Conservation (phyloP, 805 yeast species). For the Monosporozyma unispora region DNA sequence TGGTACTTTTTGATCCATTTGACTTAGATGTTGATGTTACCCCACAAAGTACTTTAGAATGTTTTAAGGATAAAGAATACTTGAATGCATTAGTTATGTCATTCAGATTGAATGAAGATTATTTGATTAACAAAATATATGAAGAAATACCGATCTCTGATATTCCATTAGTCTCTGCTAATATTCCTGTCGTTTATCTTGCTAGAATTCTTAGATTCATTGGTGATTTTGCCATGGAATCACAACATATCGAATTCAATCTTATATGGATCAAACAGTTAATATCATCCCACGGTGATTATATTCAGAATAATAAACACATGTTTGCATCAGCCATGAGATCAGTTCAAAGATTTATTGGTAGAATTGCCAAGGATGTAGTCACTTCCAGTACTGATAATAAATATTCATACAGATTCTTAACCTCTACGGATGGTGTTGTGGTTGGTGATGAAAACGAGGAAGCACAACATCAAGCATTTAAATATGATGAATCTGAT, state of each 20-base stretch:
- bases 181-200: constrained; percentile 70
- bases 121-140: constrained; percentile 62
- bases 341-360: constrained; percentile 65
- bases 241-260: constrained; percentile 79
- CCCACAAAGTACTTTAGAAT: constrained; percentile 60
- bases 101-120: constrained; percentile 77
- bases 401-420: constrained; percentile 45
- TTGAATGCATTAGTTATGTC: constrained; percentile 83
- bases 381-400: constrained; percentile 45
- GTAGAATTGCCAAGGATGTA: constrained; percentile 67
- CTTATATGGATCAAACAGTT: constrained; percentile 70
- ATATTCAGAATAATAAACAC: constrained; percentile 52
- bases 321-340: constrained; percentile 57
- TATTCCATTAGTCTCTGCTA: constrained; percentile 55
- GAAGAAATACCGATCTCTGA: constrained; percentile 67
- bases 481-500: constrained; percentile 26
- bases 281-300: constrained; percentile 66
- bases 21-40: constrained; percentile 91
- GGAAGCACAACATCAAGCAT: constrained; percentile 26
- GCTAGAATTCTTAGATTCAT: constrained; percentile 59
- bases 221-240: constrained; percentile 55
- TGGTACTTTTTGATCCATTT: constrained; percentile 80
- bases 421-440: constrained; percentile 31
- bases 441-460: constrained; percentile 23
- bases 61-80: constrained; percentile 47